Base-by-base conservation (phyloP, 768 basidiomycete species). In the Polyporus arcularius region DNA sequence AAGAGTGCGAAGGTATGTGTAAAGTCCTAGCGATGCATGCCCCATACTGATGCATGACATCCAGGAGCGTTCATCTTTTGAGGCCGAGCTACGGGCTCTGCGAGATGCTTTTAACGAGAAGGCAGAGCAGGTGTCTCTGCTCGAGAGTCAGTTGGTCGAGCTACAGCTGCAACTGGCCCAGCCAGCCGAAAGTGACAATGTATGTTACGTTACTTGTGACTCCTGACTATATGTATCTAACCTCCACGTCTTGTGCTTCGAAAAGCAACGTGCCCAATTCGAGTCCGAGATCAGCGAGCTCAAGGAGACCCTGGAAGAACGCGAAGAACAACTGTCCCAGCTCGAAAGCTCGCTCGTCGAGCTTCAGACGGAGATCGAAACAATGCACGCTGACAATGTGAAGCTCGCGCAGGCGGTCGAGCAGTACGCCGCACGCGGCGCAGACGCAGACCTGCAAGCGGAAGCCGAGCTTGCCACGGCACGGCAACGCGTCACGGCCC, bases 141-240 rank as follows among this genome's bases (percentile, higher is more conserved):
- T 62, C 10, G 61, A 62, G 53, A 55, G 46, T 41, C 56, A 62
- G 46, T n/a, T 62, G 30, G 57, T 62, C 15, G 61, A 62, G 48
- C 26, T 62, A n/a, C 52, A 62, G 53, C 53, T 62, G 5, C 61
- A 58, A 46, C 12, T 62, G 14, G 49, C 55, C 30, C 61, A 62
- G 26, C 40, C 54, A 40, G 45, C 46, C 16, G 53, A 54, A 11
- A 38, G 26, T 9, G 52, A 62, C 18, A 57, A 58, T 43, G 61
- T 62, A 58, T 51, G 57, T 58, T 39, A n/a, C 21, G 11, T 11
- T 12, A 21, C 35, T 35, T 21, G 5, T 18, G 18, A 6, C 30
- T 50, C 11, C 32, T 18, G 4, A 28, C 31, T 49, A 26, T 50
- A 32, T 41, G 12, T 14, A 16, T 43, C 8, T 18, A 48, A 42